Conservation (phyloP, 805 yeast genomes). For the Yamadazyma olivae region DNA sequence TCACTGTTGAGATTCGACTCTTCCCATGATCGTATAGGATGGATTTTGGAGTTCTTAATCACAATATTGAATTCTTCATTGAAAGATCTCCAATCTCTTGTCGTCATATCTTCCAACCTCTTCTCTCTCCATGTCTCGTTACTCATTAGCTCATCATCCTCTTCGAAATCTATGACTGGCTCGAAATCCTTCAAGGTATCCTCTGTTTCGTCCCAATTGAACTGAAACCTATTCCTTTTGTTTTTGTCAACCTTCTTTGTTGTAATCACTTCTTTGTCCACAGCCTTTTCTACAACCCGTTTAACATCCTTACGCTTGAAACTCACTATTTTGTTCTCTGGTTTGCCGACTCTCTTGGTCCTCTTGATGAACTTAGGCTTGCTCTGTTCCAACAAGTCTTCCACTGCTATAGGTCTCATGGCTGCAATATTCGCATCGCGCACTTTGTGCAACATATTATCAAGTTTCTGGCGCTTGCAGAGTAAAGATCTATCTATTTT, state of each 20-base stretch:
- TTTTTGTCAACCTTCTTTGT: background rate
- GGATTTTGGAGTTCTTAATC: constrained; percentile 47
- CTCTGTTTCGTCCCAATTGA: constrained; percentile 67
- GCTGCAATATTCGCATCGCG: background rate
- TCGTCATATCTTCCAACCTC: constrained; percentile 58
- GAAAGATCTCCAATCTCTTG: constrained; percentile 87
- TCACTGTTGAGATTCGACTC: constrained; percentile 44
- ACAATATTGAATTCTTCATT: constrained; percentile 72
- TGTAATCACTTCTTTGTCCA: background rate
- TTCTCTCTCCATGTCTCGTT: constrained; percentile 67
- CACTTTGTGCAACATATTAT: too few relatives aligned
- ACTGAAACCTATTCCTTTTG: constrained; percentile 44
- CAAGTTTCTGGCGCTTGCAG: too few relatives aligned
- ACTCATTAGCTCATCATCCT: constrained; percentile 10
- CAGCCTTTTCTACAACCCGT: background rate
- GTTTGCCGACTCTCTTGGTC: constrained; percentile 3
- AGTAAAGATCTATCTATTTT: background rate
- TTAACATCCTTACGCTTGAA: background rate
- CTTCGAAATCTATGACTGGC: constrained; percentile 30
- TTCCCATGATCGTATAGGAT: constrained; percentile 74
- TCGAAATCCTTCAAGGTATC: constrained; percentile 54
- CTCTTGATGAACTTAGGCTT: constrained; percentile 11
- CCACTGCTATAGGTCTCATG: constrained; percentile 11
- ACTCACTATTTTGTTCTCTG: background rate
- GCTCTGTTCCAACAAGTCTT: constrained; percentile 7